Percentiles rank a stretch among this genome's conserved stretches.
Evolutionary conservation across 495 filamentous ascomycete species (phyloP).

Genomic region (Aspergillus heteromorphus): DNA sequence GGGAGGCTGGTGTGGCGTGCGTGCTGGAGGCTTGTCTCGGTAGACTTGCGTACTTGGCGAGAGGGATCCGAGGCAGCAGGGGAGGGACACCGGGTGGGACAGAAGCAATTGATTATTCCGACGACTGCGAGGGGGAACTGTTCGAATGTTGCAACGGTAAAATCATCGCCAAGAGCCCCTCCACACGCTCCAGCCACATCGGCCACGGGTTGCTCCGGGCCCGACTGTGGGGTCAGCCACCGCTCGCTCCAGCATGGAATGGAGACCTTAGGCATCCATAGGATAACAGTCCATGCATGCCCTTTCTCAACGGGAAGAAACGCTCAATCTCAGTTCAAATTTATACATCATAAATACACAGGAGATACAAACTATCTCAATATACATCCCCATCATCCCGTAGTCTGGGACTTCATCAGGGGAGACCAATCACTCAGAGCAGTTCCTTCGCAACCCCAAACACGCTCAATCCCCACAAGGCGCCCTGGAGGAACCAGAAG

Average conservation of each 20-base stretch:
- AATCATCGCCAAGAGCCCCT: conserved; percentile 2
- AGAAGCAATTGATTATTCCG: neutral
- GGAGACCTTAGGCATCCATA: neutral
- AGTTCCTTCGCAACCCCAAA: conserved; percentile 37
- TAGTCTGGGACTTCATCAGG: no score
- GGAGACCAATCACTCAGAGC: conserved; percentile 6
- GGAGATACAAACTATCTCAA: neutral
- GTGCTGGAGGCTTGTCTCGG: neutral
- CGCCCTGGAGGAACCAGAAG: conserved; percentile 40
- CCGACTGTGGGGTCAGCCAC: conserved; percentile 8
- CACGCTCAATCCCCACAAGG: conserved; percentile 40
- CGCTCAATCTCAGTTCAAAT: neutral
- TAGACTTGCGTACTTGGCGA: neutral
- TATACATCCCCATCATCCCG: no score
- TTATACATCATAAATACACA: neutral
- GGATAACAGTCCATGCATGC: neutral
- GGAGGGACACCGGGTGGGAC: neutral
- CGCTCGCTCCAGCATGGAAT: no score
- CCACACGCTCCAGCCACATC: conserved; percentile 3
- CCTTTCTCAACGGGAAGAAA: neutral
- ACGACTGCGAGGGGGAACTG: no score
- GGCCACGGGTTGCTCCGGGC: conserved; percentile 3
- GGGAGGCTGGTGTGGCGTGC: neutral
- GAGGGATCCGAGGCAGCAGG: neutral
- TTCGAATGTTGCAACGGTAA: no score